A percentile compares a stretch with the other conserved stretches of the same genome.
Conservation (phyloP, 2,329 filamentous ascomycete genomes). For the Sarocladium kiliense region DNA sequence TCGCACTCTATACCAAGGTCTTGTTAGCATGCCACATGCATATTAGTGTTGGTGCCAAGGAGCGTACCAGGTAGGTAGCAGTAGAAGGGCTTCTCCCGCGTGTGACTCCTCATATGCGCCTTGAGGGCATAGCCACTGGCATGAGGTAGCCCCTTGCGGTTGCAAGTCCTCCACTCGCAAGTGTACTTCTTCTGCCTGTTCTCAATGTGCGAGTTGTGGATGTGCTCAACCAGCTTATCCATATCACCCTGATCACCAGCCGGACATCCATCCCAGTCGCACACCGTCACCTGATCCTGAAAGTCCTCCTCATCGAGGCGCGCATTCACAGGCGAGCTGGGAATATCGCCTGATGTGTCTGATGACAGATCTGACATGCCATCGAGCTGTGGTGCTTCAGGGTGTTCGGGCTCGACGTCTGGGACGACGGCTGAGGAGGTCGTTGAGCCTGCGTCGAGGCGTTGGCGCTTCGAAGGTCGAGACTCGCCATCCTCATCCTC, state of each 20-base stretch:
- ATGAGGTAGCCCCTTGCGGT: slow-evolving; percentile 82
- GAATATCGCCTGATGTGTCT: slow-evolving; percentile 83
- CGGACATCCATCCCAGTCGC: slow-evolving; percentile 71
- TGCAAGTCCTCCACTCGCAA: slow-evolving; percentile 95
- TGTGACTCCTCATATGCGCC: slow-evolving; percentile 97
- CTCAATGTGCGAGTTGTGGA: slow-evolving; percentile 91
- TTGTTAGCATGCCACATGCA: neutral
- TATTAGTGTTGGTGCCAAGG: neutral
- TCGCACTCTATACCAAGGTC: slow-evolving; percentile 70
- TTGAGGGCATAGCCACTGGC: slow-evolving; percentile 94
- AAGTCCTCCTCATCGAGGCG: slow-evolving; percentile 68
- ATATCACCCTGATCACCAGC: slow-evolving; percentile 71
- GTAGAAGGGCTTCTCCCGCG: slow-evolving; percentile 96
- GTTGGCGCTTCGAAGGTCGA: slow-evolving; percentile 43
- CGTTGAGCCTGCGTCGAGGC: slow-evolving; percentile 38
- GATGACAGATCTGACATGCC: slow-evolving; percentile 73
- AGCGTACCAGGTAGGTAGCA: slow-evolving; percentile 81
- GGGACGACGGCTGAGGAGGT: slow-evolving; percentile 35
- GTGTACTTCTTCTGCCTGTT: slow-evolving; percentile 92
- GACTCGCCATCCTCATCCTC: slow-evolving; percentile 33
- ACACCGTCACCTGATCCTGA: slow-evolving; percentile 72
- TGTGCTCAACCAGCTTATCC: slow-evolving; percentile 76
- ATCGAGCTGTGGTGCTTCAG: slow-evolving; percentile 43
- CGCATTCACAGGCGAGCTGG: slow-evolving; percentile 63
- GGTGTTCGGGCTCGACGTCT: slow-evolving; percentile 39